Evolutionary conservation across 140 eudicot species (phyloP), one percentile per base, ranked within the genome.

Genomic region (Oenanthe javanica): DNA sequence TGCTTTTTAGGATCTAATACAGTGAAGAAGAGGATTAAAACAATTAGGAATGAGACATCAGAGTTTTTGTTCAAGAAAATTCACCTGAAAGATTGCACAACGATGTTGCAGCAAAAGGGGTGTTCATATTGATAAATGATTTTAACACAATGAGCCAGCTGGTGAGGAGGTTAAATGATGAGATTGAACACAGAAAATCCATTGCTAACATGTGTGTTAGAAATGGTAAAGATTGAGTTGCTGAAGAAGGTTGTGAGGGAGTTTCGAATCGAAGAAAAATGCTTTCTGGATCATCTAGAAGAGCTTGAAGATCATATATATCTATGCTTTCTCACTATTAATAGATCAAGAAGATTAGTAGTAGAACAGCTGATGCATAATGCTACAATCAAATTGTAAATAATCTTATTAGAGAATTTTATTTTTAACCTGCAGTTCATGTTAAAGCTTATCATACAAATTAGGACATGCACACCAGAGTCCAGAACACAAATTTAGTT

Each of bases 51-150:
- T 18, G 70, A 47, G 15, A 84, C 78, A 12, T 5, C 73, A 45
- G 19, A 19, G 15, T 25, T 38, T 49, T 46, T 71, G 11, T 23
- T 49, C 64, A 75, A 45, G 57, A 79, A 63, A 48, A 49, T 40
- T 64, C 75, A 79, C 85, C 77, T 18, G 83, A 89, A 50, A 83
- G 88, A 38, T 85, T 9, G 81, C 72, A 40, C 94, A 92, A 74
- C 85, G 97, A 94, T 82, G 85, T 88, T 21, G 96, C 97, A 21
- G 94, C 96, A 27, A 87, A 85, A 84, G 97, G 98, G 77, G 86
- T 89, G 57, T 94, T 84, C 79, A 85, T 89, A 6, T 59, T 94
- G 81, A 89, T 82, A 23, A 94, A 92, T 79, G 97, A 94, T 83
- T 90, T 94, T 9, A 96, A 90, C 69, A 92, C 98, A 47, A 85